A percentile compares a stretch with the other conserved stretches of the same genome.
phyloP scores from a whole-genome alignment of 306 rosid genomes.

The Quercus alba region DNA sequence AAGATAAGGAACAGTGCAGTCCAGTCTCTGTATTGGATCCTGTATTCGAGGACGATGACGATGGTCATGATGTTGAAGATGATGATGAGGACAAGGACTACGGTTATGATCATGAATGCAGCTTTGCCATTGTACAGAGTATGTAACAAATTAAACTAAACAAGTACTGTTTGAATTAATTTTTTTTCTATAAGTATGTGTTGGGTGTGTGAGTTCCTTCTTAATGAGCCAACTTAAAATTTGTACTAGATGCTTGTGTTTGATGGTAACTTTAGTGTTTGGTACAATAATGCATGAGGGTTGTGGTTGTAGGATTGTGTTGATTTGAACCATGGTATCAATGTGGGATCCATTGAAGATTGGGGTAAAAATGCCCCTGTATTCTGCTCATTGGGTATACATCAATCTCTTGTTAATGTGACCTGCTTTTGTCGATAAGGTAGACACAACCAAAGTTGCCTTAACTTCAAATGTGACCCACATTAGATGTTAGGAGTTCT shows the following conservation, averaged over 20 bases:
- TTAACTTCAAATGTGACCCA: constrained; percentile 45
- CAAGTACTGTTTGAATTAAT: background rate
- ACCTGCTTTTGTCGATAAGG: constrained; percentile 15
- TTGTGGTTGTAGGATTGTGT: constrained; percentile 18
- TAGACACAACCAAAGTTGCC: constrained; percentile 10
- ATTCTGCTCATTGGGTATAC: background rate
- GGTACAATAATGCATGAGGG: constrained; percentile 16
- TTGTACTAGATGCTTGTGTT: constrained; percentile 27
- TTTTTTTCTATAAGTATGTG: constrained; percentile 22
- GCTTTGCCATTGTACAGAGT: constrained; percentile 88
- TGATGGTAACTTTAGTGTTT: constrained; percentile 17
- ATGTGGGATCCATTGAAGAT: constrained; percentile 68
- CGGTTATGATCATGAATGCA: constrained; percentile 64
- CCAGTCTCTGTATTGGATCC: constrained; percentile 95
- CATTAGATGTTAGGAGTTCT: constrained; percentile 20
- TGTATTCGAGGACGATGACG: constrained; percentile 71
- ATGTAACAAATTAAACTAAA: constrained; percentile 32
- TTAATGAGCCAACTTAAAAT: constrained; percentile 24
- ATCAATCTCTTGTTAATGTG: constrained; percentile 20
- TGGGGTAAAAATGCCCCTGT: background rate
- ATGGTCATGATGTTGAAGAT: constrained; percentile 42
- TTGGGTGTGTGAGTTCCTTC: constrained; percentile 53
- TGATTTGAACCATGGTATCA: constrained; percentile 34
- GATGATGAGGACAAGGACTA: constrained; percentile 25
- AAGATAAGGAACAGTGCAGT: constrained; percentile 91